Evolutionary conservation across 352 stramenopile species (phyloP).

Genomic region (Peronosclerospora sorghi): DNA sequence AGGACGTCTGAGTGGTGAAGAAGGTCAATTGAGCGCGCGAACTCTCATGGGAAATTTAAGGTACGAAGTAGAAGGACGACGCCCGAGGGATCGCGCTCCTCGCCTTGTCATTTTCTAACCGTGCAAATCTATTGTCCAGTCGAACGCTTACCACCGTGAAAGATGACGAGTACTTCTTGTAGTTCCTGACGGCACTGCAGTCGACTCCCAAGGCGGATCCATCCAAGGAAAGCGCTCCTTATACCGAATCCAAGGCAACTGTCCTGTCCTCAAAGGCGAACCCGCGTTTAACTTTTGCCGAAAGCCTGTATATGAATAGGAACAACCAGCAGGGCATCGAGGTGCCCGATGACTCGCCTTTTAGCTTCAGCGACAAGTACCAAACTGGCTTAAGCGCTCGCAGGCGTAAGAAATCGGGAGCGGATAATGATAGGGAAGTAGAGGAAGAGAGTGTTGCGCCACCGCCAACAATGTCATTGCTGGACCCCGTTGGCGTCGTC

Average conservation of each 20-base stretch:
- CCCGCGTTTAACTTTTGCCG: slow-evolving; percentile 46
- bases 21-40: too few relatives aligned
- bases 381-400: slow-evolving; percentile 35
- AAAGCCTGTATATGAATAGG: slow-evolving; percentile 64
- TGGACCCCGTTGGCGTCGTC: slow-evolving; percentile 30
- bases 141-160: slow-evolving; percentile 16
- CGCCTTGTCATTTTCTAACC: too few relatives aligned
- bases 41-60: too few relatives aligned
- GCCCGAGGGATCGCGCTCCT: too few relatives aligned
- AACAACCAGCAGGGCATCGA: slow-evolving; percentile 24
- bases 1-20: too few relatives aligned
- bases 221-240: slow-evolving; percentile 38
- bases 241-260: slow-evolving; percentile 14
- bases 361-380: slow-evolving; percentile 36
- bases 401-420: slow-evolving; percentile 29
- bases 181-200: slow-evolving; percentile 46
- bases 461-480: slow-evolving; percentile 49
- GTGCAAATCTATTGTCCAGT: too few relatives aligned
- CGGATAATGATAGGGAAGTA: slow-evolving; percentile 10
- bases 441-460: slow-evolving; percentile 44
- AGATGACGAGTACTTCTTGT: slow-evolving; percentile 72
- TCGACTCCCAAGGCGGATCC: slow-evolving; percentile 40
- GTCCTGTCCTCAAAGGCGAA: slow-evolving; percentile 18
- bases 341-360: slow-evolving; percentile 44
- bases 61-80: too few relatives aligned